phyloP scores from a whole-genome alignment of 1,284 basidiomycete genomes.

The Cystobasidium slooffiae region DNA sequence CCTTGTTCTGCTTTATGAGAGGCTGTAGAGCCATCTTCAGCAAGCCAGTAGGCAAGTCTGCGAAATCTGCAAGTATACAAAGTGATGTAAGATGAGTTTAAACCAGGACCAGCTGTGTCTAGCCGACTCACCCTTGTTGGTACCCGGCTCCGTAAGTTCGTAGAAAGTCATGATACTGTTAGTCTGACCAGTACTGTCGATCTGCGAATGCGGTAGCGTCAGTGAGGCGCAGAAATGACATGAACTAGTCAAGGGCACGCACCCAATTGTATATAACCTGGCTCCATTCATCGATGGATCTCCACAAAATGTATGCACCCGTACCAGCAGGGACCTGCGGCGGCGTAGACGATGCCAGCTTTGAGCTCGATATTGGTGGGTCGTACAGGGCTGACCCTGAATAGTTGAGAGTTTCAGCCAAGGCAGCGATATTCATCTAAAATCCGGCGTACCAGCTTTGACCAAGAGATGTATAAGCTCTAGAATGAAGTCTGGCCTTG shows the following conservation, averaged over 20 bases:
- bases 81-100: neutral
- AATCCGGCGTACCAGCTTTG: constrained; percentile 24
- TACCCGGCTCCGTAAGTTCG: constrained; percentile 61
- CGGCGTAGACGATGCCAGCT: constrained; percentile 13
- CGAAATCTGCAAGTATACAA: constrained; percentile 58
- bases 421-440: neutral
- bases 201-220: constrained; percentile 51
- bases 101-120: neutral
- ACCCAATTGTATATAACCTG: constrained; percentile 62
- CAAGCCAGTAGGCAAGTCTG: constrained; percentile 58
- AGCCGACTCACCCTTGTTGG: constrained; percentile 56
- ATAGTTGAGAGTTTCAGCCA: neutral
- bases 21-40: constrained; percentile 60
- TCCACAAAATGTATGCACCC: constrained; percentile 60
- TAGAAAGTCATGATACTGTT: constrained; percentile 63
- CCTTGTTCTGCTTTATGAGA: constrained; percentile 61
- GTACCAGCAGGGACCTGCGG: constrained; percentile 26
- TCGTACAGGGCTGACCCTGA: constrained; percentile 34
- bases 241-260: neutral
- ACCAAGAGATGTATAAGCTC: constrained; percentile 34
- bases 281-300: constrained; percentile 63
- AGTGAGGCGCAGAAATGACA: neutral
- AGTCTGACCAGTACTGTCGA: constrained; percentile 61
- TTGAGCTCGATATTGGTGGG: constrained; percentile 23
- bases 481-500: constrained; percentile 34